These are phyloP conservation scores for Chenopodium berlandieri DNA, from an alignment of 148 eudicot genomes.

Conservation along the genomic window DNA sequence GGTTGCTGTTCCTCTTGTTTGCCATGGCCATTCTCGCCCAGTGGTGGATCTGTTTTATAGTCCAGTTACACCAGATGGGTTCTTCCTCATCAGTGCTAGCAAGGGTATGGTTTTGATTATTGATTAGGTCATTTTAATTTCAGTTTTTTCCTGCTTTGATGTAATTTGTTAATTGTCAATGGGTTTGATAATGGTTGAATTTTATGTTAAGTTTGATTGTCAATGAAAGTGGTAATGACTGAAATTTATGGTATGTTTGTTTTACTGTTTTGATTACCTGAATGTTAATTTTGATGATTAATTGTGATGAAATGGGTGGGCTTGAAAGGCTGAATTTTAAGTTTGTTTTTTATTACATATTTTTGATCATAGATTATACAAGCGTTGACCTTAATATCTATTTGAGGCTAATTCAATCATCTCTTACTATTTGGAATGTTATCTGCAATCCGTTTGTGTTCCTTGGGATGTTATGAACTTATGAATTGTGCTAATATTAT, in stretches of 20 bases:
- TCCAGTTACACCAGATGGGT: conserved; percentile 80
- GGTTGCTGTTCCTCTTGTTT: conserved; percentile 66
- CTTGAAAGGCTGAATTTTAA: background rate
- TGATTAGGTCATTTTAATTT: background rate
- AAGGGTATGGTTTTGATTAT: conserved; percentile 46
- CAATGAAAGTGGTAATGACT: conserved; percentile 6
- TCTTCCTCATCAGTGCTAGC: conserved; percentile 84
- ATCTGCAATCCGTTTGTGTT: background rate
- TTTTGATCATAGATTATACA: background rate
- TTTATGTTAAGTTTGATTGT: background rate
- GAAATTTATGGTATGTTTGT: background rate
- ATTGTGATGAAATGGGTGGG: conserved; percentile 1
- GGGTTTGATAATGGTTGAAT: background rate
- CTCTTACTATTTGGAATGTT: background rate
- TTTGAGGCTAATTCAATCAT: background rate
- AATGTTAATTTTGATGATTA: too few species aligned
- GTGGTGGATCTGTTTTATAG: conserved; percentile 89
- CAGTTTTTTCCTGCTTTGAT: background rate
- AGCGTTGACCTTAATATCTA: conserved; percentile 19
- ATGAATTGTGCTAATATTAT: background rate
- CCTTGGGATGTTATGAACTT: background rate
- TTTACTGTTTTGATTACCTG: background rate
- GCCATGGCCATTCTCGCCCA: conserved; percentile 91
- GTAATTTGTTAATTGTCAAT: background rate
- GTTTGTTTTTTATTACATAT: background rate